Evolutionary conservation across 176 grass and related monocot genomes (phyloP).

Genomic region (Paspalum notatum): DNA sequence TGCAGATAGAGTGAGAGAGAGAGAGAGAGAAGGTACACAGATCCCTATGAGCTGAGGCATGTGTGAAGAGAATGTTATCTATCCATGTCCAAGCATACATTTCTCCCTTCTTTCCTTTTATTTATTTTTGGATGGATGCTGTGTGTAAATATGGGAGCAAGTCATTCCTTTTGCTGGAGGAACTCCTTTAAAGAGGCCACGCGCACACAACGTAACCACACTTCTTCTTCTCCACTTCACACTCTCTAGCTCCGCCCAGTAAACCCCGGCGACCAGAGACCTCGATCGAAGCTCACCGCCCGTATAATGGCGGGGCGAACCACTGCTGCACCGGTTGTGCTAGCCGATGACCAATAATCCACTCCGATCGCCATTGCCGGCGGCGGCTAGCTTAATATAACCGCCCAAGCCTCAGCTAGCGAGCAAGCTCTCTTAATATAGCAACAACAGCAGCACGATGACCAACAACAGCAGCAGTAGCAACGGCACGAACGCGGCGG

Average conservation of each 20-base stretch:
- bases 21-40: constrained; percentile 62
- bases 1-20: neutral
- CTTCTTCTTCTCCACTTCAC: constrained; percentile 34
- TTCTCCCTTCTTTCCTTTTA: constrained; percentile 5
- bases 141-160: constrained; percentile 36
- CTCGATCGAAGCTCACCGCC: constrained; percentile 35
- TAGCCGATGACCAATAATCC: constrained; percentile 55
- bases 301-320: constrained; percentile 37
- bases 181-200: constrained; percentile 71
- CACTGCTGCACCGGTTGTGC: constrained; percentile 40
- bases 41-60: constrained; percentile 66
- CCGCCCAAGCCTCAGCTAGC: neutral
- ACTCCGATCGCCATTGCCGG: neutral
- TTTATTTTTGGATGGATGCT: neutral
- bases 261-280: neutral
- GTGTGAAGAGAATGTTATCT: constrained; percentile 50
- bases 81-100: constrained; percentile 52
- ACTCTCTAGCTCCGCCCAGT: neutral
- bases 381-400: neutral
- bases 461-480: constrained; percentile 53
- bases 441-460: too few species aligned
- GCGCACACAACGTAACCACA: constrained; percentile 18
- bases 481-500: constrained; percentile 45
- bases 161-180: constrained; percentile 87
- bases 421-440: neutral